phyloP scores from a whole-genome alignment of 2,329 filamentous ascomycete genomes.

The Ceratocystis huliohia region DNA sequence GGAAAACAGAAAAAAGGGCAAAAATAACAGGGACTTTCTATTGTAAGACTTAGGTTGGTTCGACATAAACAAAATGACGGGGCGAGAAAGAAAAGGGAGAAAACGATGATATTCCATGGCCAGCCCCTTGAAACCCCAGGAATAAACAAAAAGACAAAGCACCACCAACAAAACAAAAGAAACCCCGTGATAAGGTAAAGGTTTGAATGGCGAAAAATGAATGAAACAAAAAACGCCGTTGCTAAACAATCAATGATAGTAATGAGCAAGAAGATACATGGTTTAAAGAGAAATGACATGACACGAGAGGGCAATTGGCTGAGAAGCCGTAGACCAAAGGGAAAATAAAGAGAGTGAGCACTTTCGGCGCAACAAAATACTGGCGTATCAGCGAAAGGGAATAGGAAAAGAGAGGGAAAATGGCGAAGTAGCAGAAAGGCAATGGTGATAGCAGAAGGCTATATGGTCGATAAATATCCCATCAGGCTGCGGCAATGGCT shows the following conservation, averaged over 20 bases:
- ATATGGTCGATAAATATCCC: not conserved
- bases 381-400: conserved; percentile 1
- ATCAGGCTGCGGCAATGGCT: conserved; percentile 33
- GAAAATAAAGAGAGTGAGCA: not conserved
- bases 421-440: not conserved
- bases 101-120: not conserved
- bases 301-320: not conserved
- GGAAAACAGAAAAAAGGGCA: too few species aligned
- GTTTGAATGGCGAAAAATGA: not conserved
- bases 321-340: not conserved
- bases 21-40: not conserved
- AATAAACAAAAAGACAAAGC: not conserved
- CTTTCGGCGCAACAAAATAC: conserved; percentile 7
- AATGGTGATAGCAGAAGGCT: not conserved
- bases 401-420: conserved; percentile 1
- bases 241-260: not conserved
- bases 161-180: not conserved
- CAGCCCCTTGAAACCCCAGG: not conserved
- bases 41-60: not conserved
- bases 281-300: not conserved
- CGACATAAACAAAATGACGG: not conserved
- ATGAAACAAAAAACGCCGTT: conserved; percentile 1
- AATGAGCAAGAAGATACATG: not conserved
- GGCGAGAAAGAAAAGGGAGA: not conserved
- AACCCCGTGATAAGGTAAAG: not conserved